Evolutionary conservation across 2,329 filamentous ascomycete genomes (phyloP), one percentile per base, ranked within the genome.

Genomic region (Seiridium unicorne): DNA sequence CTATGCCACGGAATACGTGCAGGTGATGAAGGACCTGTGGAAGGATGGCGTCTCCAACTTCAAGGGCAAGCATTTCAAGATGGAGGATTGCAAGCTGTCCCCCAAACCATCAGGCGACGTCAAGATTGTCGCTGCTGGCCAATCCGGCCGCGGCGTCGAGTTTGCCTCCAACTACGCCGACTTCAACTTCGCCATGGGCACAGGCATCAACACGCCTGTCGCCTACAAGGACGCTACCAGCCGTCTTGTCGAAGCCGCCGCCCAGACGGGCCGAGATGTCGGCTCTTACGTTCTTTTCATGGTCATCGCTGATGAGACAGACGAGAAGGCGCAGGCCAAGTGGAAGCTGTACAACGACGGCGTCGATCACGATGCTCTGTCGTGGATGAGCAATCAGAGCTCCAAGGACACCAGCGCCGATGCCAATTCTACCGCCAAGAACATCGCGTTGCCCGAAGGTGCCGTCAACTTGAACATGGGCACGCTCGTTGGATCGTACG

Each of bases 251-350:
- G 72, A 71, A 48, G 71, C 70, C 7, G 64, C 64, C 9, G 55
- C 64, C 49, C 68, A 69, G 61, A 61, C 63, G 3, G 67, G 68
- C 4, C 66, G 69, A 18, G 70, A 74, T 48, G 71, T 73, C 13
- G 70, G 72, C 51, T 69, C 68, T n/a, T 73, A 72, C 60, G 68
- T 71, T 2, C 62, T 74, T 3, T 73, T 73, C 57, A 73, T 72
- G 69, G 48, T 73, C 32, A 73, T 73, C 51, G 67, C 71, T 13
- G 72, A 70, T 31, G 70, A 71, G 48, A 73, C 69, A 13, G 67
- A 73, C 51, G 68, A 70, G 61, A 61, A 58, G 7, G 71, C 70
- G 5, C 62, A 68, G 59, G 68, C 64, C 5, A 73, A 72, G 59
- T 73, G 71, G 72, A 64, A 70, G 57, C 58, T 65, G n/a, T 72